phyloP scores from a whole-genome alignment of 495 filamentous ascomycete genomes.

The Clavariopsis aquatica region DNA sequence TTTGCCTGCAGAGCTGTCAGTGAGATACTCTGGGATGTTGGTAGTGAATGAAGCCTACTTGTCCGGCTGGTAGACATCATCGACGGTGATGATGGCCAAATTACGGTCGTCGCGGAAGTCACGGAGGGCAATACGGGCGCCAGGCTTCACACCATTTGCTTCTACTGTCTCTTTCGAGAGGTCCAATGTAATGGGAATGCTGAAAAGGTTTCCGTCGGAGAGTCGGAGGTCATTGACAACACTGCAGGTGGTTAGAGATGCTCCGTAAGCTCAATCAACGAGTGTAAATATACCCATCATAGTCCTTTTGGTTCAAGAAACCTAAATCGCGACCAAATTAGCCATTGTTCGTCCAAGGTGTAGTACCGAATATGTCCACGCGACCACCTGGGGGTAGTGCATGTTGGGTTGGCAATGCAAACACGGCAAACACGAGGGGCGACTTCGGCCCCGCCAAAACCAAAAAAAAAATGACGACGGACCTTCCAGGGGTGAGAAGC shows the following conservation, averaged over 20 bases:
- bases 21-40: background rate
- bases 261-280: background rate
- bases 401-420: constrained; percentile 9
- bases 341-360: constrained; percentile 20
- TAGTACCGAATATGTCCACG: background rate
- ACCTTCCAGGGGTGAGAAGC: constrained; percentile 97
- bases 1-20: constrained; percentile 58
- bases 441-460: constrained; percentile 13
- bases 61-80: constrained; percentile 94
- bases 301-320: constrained; percentile 97
- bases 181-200: constrained; percentile 95
- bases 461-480: constrained; percentile 58
- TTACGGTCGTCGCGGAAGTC: constrained; percentile 97
- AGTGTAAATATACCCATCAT: constrained; percentile 69
- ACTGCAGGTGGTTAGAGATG: constrained; percentile 50
- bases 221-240: constrained; percentile 86
- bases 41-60: constrained; percentile 64
- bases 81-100: constrained; percentile 91
- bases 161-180: constrained; percentile 71
- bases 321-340: constrained; percentile 54
- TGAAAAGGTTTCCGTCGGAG: constrained; percentile 87
- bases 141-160: constrained; percentile 70
- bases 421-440: constrained; percentile 26
- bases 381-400: background rate
- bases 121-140: constrained; percentile 79